Base-by-base conservation (phyloP, 1,139 yeast species). In the Arxiozyma slooffiae region DNA sequence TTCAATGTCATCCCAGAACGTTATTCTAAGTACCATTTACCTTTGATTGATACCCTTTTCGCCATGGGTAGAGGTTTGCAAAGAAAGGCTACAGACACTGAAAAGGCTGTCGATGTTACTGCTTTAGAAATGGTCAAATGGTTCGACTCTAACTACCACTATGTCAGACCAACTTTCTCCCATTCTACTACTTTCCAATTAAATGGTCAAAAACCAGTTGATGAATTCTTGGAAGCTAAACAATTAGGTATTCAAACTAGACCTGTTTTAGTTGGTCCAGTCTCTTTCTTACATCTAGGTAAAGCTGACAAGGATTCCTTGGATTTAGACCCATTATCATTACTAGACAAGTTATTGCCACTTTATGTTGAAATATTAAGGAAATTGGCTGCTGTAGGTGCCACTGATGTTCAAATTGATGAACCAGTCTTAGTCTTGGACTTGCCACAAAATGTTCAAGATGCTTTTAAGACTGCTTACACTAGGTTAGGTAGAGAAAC, bases 61-160 rank as follows among this genome's bases (percentile, higher is more conserved):
- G 98, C 98, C 68, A 94, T 92, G 98, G 98, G 97, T 75, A 89
- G 98, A 82, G 98, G 98, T 82, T 81, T 92, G 72, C 98, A 94
- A 80, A 87, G 94, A 77, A 83, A 85, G 75, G 96, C 95, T 62
- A 85, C 94, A 61, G 96, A 85, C 63, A 71, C 90, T 62, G 71
- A 82, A 57, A 79, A 85, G 62, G 95, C 95, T 61, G 96, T 92
- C 63, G 98, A 94, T 74, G 98, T 92, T 56, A 92, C 97, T 60
- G 98, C 98, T 65, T 81, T 88, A 73, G 98, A 92, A 81, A 92
- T 92, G 98, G 98, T 92, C 66, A 92, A 92, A 80, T 92, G 98
- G 98, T 92, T 92, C 65, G 98, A 92, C 75, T 86, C 97, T 59
- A 92, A 92, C 87, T 92, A 92, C 86, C 98, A 92, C 76, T 94